Base-by-base conservation (phyloP, 2,329 filamentous ascomycete species). In the Sclerotinia sclerotiorum region DNA sequence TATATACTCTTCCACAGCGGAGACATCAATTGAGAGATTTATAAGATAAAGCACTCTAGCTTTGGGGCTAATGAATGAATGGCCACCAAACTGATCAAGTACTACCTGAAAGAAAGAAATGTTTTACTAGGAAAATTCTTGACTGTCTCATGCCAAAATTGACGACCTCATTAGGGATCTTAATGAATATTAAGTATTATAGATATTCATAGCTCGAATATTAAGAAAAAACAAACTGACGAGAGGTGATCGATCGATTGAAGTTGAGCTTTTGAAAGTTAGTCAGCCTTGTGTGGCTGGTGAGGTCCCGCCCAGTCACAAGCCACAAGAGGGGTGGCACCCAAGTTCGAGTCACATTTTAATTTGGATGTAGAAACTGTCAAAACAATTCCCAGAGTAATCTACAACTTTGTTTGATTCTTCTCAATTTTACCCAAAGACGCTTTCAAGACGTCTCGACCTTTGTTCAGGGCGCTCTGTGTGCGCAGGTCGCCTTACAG, bases 401-500 rank as follows among this genome's bases (percentile, higher is more conserved):
- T 63, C n/a, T 49, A 49, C 55, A 44, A 60, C 49, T 66, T 63
- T 35, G 21, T 39, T 63, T 10, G n/a, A 44, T 27, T 42, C 17
- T 55, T 3, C 51, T 42, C 35, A 44, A 1, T 44, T 56, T 13
- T 44, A n/a, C 27, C 35, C n/a, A 57, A 17, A 49, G 8, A 58
- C 42, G 5, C 29, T 49, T 57, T 68, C 76, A 81, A 77, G 75
- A 80, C 79, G 83, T 85, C 83, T 78, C 82, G 80, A 82, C 77
- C 83, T 76, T 77, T 84, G 70, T 78, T 81, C 75, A 82, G 83
- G 82, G 84, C 84, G 80, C 83, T 87, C 77, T 81, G 83, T 77
- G 84, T 85, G 85, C 85, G 84, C 80, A 82, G 83, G 78, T 78
- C 82, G 79, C 83, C 81, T 72, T 81, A 80, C 77, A 80, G 80